Evolutionary conservation across 345 rosid species (phyloP), one percentile per base, ranked within the genome.

Genomic region (Eucalyptus sp.): DNA sequence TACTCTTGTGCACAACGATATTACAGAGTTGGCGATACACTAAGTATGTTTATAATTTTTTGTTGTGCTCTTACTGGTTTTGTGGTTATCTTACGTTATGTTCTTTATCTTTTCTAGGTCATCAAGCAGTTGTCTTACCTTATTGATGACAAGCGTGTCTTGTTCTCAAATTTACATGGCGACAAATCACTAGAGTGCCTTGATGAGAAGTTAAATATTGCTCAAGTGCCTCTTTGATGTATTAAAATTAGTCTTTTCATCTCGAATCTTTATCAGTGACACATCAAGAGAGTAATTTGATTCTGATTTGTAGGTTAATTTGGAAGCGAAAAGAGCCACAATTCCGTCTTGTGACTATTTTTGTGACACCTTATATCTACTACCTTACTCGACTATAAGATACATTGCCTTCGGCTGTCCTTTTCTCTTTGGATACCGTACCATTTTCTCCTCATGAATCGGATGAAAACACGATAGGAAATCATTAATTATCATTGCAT

Each of bases 1-100:
- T 91, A 95, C 86, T 95, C 94, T 44, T 91, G 93, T 24, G 96
- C 96, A 17, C 98, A 93, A 31, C 95, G 98, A 98, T 97, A 86
- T 79, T 96, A 96, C 50, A 90, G 96, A 81, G 96, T 95, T 22
- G 37, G 6, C 49, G 98, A 97, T 71, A 96, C 97, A 4, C 96
- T 97, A 94, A 92, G 94, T 54, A 85, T 8, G n/a, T 7, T 10
- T 10, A 18, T 29, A 44, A 49, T 14, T 7, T 50, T 76, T 48
- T 17, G 22, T 17, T 25, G 66, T 14, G 13, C 4, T 88, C 44
- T 68, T 11, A 7, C 50, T 41, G 86, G 29, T 9, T 6, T 44
- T 15, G 37, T 64, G 29, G 20, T 37, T 18, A 27, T 87, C 37
- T 62, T 18, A 50, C 22, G 15, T 71, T 71, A 33, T 37, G 7